Evolutionary conservation across 2,329 filamentous ascomycete genomes (phyloP).

Genomic region (Colletotrichum sp.): DNA sequence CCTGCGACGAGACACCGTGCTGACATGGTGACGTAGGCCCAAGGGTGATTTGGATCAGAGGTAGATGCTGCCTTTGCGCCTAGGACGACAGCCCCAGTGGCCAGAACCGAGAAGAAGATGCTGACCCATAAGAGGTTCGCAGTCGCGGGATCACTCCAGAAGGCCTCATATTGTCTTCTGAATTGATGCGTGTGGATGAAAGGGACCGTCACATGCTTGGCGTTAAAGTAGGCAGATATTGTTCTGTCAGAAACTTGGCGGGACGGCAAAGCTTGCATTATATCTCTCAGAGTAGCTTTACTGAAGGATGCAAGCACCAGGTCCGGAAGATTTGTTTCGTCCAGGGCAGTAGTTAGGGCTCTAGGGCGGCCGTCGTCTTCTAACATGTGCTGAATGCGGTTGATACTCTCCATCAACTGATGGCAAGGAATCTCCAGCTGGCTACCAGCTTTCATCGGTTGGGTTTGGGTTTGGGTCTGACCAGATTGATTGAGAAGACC

Average conservation of each 20-base stretch:
- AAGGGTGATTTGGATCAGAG: constrained; percentile 29
- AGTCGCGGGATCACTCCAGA: constrained; percentile 45
- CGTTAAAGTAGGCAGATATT: constrained; percentile 41
- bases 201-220: constrained; percentile 39
- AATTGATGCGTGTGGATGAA: constrained; percentile 49
- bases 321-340: constrained; percentile 21
- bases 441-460: not conserved
- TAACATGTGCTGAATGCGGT: constrained; percentile 40
- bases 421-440: not conserved
- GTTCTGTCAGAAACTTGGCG: constrained; percentile 39
- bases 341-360: not conserved
- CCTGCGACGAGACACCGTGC: constrained; percentile 53
- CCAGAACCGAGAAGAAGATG: constrained; percentile 52
- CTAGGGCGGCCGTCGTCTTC: constrained; percentile 17
- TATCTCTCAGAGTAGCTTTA: constrained; percentile 32
- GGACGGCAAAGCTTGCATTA: constrained; percentile 37
- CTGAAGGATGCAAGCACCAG: constrained; percentile 33
- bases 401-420: constrained; percentile 19
- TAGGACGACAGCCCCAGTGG: constrained; percentile 41
- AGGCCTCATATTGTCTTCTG: constrained; percentile 50
- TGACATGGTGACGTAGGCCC: constrained; percentile 39
- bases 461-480: not conserved
- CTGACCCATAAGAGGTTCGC: constrained; percentile 55
- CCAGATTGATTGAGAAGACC: constrained; percentile 25
- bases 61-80: constrained; percentile 27